Conservation (phyloP, 768 basidiomycete genomes). For the Chalciporus sphaerocephalus region DNA sequence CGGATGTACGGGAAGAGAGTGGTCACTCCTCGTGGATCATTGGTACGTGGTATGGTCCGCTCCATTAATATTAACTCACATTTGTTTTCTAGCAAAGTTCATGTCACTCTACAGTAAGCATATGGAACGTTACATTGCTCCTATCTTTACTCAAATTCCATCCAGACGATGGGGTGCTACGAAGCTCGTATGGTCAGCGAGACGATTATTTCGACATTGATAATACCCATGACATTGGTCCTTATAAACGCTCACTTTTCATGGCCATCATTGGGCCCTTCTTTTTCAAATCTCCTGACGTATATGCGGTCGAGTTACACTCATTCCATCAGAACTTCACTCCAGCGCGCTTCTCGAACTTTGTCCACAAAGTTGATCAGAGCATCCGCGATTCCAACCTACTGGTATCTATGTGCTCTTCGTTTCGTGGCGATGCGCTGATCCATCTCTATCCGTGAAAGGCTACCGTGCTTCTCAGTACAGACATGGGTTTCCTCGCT, state of each 20-base stretch:
- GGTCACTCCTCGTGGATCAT: slow-evolving; percentile 24
- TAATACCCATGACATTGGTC: slow-evolving; percentile 4
- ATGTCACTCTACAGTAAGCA: slow-evolving; percentile 30
- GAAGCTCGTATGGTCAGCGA: slow-evolving; percentile 28
- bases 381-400: slow-evolving; percentile 32
- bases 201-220: slow-evolving; percentile 33
- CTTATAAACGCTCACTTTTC: slow-evolving; percentile 20
- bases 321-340: slow-evolving; percentile 27
- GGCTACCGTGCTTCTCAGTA: slow-evolving; percentile 29
- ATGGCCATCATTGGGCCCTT: slow-evolving; percentile 21
- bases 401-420: slow-evolving; percentile 13
- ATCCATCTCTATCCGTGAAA: slow-evolving; percentile 2
- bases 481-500: slow-evolving; percentile 22
- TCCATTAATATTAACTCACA: slow-evolving; percentile 1
- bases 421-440: background rate
- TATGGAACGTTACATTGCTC: background rate
- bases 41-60: slow-evolving; percentile 10
- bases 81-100: slow-evolving; percentile 20
- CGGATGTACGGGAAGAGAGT: slow-evolving; percentile 4
- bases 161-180: slow-evolving; percentile 25
- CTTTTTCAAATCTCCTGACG: slow-evolving; percentile 24
- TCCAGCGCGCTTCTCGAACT: slow-evolving; percentile 25
- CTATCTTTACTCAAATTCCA: background rate
- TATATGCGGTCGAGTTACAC: slow-evolving; percentile 27
- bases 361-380: slow-evolving; percentile 28